Evolutionary conservation across 2,329 filamentous ascomycete species (phyloP).

Genomic region (Phyllosticta paracitricarpa): DNA sequence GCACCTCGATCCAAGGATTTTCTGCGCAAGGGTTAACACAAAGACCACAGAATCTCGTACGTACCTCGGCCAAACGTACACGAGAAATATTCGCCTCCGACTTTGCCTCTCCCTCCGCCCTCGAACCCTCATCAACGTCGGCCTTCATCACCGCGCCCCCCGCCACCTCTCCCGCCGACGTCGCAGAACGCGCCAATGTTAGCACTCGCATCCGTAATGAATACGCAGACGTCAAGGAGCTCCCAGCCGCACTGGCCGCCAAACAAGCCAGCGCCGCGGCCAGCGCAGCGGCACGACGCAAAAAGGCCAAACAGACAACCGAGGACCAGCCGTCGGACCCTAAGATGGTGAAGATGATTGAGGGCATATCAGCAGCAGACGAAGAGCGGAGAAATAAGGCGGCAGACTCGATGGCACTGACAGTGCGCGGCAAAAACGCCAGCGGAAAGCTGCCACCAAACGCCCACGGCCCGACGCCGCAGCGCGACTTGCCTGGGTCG

Average conservation of each 20-base stretch:
- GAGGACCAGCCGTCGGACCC: slow-evolving; percentile 38
- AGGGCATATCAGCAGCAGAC: slow-evolving; percentile 45
- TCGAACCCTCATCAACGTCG: slow-evolving; percentile 31
- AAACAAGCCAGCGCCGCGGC: slow-evolving; percentile 59
- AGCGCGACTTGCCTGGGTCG: slow-evolving; percentile 40
- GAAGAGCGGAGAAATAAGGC: slow-evolving; percentile 31
- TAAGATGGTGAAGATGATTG: slow-evolving; percentile 58
- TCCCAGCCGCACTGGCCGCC: slow-evolving; percentile 68
- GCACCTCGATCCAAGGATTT: background rate
- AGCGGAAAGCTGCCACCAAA: slow-evolving; percentile 41
- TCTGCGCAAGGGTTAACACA: background rate
- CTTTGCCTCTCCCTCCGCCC: slow-evolving; percentile 34
- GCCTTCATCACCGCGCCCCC: slow-evolving; percentile 33
- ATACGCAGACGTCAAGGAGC: slow-evolving; percentile 66
- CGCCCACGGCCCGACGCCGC: slow-evolving; percentile 45
- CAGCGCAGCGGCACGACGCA: slow-evolving; percentile 51
- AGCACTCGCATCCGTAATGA: slow-evolving; percentile 56
- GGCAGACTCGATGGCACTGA: slow-evolving; percentile 47
- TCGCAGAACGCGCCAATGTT: slow-evolving; percentile 38
- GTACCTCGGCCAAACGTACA: slow-evolving; percentile 43
- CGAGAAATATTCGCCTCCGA: slow-evolving; percentile 45
- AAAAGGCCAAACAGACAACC: slow-evolving; percentile 47
- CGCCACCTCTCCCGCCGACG: slow-evolving; percentile 33
- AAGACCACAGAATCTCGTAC: slow-evolving; percentile 15
- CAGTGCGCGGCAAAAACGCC: slow-evolving; percentile 34